These are phyloP conservation scores for Aspergillus indologenus DNA, from an alignment of 495 filamentous ascomycete genomes.

Conservation along the genomic window DNA sequence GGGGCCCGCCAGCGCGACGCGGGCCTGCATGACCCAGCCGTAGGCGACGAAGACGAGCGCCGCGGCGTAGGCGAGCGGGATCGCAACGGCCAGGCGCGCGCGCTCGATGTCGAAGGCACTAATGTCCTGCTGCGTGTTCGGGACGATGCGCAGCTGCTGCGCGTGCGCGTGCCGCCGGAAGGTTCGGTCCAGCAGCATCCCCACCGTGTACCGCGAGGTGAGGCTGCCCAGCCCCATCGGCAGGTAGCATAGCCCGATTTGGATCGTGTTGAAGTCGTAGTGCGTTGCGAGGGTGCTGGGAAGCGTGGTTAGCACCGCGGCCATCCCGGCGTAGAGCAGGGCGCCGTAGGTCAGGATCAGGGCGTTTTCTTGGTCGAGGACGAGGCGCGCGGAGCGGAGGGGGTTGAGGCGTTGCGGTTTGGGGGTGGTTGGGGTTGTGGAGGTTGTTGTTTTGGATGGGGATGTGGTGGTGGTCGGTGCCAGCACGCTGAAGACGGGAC, in stretches of 20 bases:
- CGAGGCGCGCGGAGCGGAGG: conserved; percentile 31
- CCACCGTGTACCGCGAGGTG: conserved; percentile 31
- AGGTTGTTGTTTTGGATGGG: conserved; percentile 9
- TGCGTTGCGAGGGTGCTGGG: conserved; percentile 29
- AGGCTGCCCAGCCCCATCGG: conserved; percentile 42
- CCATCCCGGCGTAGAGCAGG: conserved; percentile 24
- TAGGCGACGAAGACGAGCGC: conserved; percentile 36
- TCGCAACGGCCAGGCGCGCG: conserved; percentile 31
- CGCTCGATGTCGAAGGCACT: conserved; percentile 32
- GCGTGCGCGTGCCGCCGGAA: conserved; percentile 35
- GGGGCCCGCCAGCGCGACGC: conserved; percentile 33
- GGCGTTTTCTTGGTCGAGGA: conserved; percentile 34
- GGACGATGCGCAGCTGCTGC: conserved; percentile 29
- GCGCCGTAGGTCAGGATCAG: conserved; percentile 36
- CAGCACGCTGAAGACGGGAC: conserved; percentile 25
- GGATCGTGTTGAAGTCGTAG: conserved; percentile 41
- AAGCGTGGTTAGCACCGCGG: conserved; percentile 29
- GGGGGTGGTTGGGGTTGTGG: conserved; percentile 13
- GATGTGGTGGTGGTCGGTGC: conserved; percentile 8
- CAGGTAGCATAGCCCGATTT: conserved; percentile 48
- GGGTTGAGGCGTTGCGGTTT: conserved; percentile 24
- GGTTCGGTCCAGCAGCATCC: conserved; percentile 41
- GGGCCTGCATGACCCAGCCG: conserved; percentile 46
- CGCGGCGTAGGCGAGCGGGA: conserved; percentile 35
- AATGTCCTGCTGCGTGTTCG: conserved; percentile 44